phyloP scores from a whole-genome alignment of 768 basidiomycete genomes.

The Pleurotus djamor region DNA sequence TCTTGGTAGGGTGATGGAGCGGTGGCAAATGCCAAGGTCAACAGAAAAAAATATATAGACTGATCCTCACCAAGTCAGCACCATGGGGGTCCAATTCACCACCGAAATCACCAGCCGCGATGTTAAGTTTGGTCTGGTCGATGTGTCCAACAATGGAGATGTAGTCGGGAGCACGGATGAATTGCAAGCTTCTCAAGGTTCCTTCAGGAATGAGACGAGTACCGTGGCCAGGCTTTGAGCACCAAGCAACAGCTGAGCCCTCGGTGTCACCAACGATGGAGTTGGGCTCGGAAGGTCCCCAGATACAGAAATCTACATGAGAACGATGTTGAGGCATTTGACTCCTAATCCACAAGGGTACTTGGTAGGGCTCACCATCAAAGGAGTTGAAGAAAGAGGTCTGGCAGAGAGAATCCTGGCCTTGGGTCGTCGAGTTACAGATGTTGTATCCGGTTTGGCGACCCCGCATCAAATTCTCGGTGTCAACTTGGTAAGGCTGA shows the following conservation, averaged over 20 bases:
- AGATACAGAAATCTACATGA: constrained; percentile 67
- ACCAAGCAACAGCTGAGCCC: constrained; percentile 74
- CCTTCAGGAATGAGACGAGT: constrained; percentile 72
- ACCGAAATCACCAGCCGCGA: constrained; percentile 46
- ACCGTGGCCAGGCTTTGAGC: constrained; percentile 70
- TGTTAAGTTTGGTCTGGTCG: constrained; percentile 67
- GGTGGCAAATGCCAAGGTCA: no score
- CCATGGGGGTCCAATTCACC: constrained; percentile 79
- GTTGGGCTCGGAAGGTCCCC: constrained; percentile 52
- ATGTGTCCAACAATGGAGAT: constrained; percentile 62
- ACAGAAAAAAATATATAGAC: not conserved
- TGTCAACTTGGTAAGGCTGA: constrained; percentile 52
- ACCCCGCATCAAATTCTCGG: constrained; percentile 43
- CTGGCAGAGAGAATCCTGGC: constrained; percentile 56
- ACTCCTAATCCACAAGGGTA: not conserved
- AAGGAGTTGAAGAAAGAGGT: constrained; percentile 50
- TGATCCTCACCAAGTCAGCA: constrained; percentile 37
- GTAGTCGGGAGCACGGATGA: constrained; percentile 64
- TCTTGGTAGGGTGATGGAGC: no score
- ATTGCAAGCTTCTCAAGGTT: constrained; percentile 66
- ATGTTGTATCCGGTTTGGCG: constrained; percentile 55
- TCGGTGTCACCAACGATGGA: constrained; percentile 64
- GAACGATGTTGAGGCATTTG: not conserved
- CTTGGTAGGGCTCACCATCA: constrained; percentile 34
- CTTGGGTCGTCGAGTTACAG: constrained; percentile 58